Base-by-base conservation (phyloP, 768 basidiomycete species). In the Russula sp. region DNA sequence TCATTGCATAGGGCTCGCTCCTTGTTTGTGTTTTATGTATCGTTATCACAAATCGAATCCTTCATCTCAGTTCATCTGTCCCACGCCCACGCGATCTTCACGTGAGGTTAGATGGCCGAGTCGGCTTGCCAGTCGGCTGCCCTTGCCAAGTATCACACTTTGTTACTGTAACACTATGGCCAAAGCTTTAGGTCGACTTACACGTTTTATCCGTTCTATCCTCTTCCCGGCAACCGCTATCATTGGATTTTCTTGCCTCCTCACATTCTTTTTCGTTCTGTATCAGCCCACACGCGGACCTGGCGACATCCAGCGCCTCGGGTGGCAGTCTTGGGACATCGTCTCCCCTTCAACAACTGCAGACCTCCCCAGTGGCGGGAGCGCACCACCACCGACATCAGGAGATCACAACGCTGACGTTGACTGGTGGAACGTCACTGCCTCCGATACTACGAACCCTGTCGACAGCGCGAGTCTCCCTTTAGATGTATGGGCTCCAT, bases 251-350 rank as follows among this genome's bases (percentile, higher is more conserved):
- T 83, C 83, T 16, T 80, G 80, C 59, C 77, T 91, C 46, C 85
- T 95, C 57, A 82, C 84, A 2, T 88, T 86, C 70, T 74, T 90
- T 38, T 90, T 92, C 69, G 76, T 93, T 22, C 83, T 96, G 36
- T 88, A 92, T 68, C 89, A 91, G 70, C 90, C 89, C 3, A 82
- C 81, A 10, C 77, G 78, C 2, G 89, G 89, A 3, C 89, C 89
- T 18, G 89, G 89, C 1, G 71, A 79, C 14, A 70, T 79, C 14
- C 89, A 92, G 68, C 79, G 82, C 48, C 76, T 97, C 20, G 92
- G 92, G 34, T 95, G 93, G 93, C 93, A 95, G 68, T 80, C 87
- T 7, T 96, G 90, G 90, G 93, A 90, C 47, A 69, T 81, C 3
- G 77, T 93, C 0, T 71, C 74, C 2, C 70, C 79, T 29, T 16